Conservation (phyloP, 2,329 filamentous ascomycete genomes). For the Sporothrix protearum region DNA sequence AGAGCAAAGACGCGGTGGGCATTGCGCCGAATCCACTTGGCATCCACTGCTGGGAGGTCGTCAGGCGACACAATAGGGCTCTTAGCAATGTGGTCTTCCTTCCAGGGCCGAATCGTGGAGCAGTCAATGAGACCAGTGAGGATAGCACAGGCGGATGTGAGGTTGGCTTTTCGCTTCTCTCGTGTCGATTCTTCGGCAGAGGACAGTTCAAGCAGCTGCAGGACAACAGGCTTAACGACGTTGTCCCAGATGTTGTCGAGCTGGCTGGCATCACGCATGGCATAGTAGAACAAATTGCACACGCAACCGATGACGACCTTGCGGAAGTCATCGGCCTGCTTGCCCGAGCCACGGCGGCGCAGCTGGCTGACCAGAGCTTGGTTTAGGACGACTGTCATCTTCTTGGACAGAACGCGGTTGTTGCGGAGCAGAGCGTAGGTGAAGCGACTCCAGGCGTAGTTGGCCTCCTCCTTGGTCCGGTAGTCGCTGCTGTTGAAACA, state of each 20-base stretch:
- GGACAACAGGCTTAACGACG: slow-evolving; percentile 64
- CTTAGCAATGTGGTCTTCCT: slow-evolving; percentile 66
- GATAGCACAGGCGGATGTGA: slow-evolving; percentile 62
- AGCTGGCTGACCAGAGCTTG: slow-evolving; percentile 68
- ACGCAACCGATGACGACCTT: slow-evolving; percentile 63
- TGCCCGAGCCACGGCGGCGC: slow-evolving; percentile 56
- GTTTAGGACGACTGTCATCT: slow-evolving; percentile 50
- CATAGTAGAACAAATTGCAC: slow-evolving; percentile 78
- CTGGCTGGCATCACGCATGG: slow-evolving; percentile 63
- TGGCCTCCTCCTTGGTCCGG: slow-evolving; percentile 69
- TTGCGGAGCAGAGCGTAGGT: slow-evolving; percentile 69
- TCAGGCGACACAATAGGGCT: slow-evolving; percentile 56
- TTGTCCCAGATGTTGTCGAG: slow-evolving; percentile 76
- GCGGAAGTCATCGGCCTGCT: slow-evolving; percentile 56
- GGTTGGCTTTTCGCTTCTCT: slow-evolving; percentile 41
- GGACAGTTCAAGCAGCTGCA: slow-evolving; percentile 49
- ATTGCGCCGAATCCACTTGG: slow-evolving; percentile 81
- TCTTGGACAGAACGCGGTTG: slow-evolving; percentile 55
- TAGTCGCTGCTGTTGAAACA: slow-evolving; percentile 79
- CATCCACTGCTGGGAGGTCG: slow-evolving; percentile 80
- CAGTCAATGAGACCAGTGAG: slow-evolving; percentile 68
- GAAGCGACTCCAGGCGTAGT: slow-evolving; percentile 81
- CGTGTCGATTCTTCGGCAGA: slow-evolving; percentile 34
- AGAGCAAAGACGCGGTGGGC: slow-evolving; percentile 61
- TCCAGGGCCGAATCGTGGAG: slow-evolving; percentile 62